Conservation (phyloP, 805 yeast genomes). For the Myxozyma neotropica region DNA sequence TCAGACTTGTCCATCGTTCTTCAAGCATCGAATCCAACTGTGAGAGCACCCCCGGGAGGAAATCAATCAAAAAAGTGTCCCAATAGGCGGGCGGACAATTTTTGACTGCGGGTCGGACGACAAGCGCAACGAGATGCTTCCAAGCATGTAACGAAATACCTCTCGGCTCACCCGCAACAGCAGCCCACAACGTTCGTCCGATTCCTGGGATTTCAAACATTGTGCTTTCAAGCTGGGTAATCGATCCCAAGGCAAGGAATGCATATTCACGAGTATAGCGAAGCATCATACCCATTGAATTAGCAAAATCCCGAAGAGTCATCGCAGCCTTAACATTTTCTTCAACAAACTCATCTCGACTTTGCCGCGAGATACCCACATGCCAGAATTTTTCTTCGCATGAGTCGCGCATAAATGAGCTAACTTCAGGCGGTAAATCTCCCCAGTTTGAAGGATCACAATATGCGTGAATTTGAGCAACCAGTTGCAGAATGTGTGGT, state of each 20-base stretch:
- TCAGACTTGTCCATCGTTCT: slow-evolving; percentile 63
- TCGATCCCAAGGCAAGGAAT: slow-evolving; percentile 82
- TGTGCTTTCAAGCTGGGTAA: slow-evolving; percentile 86
- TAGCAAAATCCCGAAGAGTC: slow-evolving; percentile 94
- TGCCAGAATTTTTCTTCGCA: slow-evolving; percentile 98
- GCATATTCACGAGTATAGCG: slow-evolving; percentile 97
- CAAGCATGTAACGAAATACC: slow-evolving; percentile 94
- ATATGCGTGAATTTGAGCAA: slow-evolving; percentile 90
- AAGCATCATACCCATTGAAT: slow-evolving; percentile 93
- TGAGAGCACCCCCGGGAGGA: slow-evolving; percentile 73
- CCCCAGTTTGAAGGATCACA: slow-evolving; percentile 93
- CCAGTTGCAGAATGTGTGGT: slow-evolving; percentile 83
- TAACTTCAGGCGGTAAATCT: slow-evolving; percentile 84
- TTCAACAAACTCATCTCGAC: slow-evolving; percentile 90
- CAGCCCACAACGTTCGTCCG: slow-evolving; percentile 75
- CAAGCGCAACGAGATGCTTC: slow-evolving; percentile 93
- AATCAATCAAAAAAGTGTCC: slow-evolving; percentile 68
- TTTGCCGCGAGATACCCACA: slow-evolving; percentile 92
- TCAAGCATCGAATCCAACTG: slow-evolving; percentile 75
- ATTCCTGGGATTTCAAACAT: slow-evolving; percentile 83
- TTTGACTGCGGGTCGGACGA: slow-evolving; percentile 80
- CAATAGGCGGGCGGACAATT: slow-evolving; percentile 80
- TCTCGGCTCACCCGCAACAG: slow-evolving; percentile 79
- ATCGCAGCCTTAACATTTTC: slow-evolving; percentile 93
- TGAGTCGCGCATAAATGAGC: slow-evolving; percentile 84